Evolutionary conservation across 208 protist genomes (phyloP).

Genomic region (Entamoeba invadens): DNA sequence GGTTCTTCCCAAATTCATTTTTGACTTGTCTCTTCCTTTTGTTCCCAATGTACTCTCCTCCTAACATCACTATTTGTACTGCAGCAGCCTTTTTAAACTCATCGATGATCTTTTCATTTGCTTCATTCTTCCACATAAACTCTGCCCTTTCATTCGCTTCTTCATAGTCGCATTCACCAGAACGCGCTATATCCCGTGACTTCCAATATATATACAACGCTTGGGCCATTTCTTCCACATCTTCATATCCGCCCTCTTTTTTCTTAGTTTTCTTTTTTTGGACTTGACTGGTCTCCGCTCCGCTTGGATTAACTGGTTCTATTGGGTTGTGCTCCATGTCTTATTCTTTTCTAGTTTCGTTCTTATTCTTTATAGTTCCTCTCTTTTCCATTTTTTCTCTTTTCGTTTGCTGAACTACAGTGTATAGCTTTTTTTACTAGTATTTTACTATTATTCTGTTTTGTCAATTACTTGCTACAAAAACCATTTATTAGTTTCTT

Average conservation of each 20-base stretch:
- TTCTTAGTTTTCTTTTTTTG: background rate
- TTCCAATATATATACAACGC: background rate
- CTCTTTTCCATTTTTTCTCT: background rate
- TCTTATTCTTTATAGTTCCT: background rate
- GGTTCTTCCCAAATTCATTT: background rate
- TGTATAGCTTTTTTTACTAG: too few relatives aligned
- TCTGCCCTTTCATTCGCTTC: background rate
- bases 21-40: background rate
- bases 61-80: background rate
- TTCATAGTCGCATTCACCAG: background rate
- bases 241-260: background rate
- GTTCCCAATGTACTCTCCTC: background rate
- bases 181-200: background rate
- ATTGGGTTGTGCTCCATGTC: background rate
- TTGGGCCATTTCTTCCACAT: background rate
- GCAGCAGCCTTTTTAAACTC: background rate
- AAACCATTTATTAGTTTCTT: too few relatives aligned
- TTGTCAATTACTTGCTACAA: too few relatives aligned
- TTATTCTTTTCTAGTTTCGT: background rate
- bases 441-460: too few relatives aligned
- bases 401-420: background rate
- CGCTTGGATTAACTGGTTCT: background rate
- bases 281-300: background rate
- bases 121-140: background rate
- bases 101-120: background rate